Evolutionary conservation across 2,329 filamentous ascomycete species (phyloP).

Genomic region (Westerdykella sp.): DNA sequence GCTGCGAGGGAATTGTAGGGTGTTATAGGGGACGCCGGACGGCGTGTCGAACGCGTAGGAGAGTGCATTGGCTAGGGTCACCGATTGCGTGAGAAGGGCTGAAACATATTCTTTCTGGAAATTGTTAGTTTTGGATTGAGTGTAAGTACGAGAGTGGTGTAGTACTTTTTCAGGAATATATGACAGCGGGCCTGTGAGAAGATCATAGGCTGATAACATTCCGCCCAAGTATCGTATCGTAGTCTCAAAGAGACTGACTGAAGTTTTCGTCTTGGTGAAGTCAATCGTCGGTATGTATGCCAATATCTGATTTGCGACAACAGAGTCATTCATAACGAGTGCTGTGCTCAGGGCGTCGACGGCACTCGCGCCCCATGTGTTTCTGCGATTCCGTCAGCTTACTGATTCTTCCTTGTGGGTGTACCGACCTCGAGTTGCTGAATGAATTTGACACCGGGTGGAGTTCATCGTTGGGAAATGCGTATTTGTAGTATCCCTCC

Average conservation of each 20-base stretch:
- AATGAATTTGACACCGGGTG: constrained; percentile 59
- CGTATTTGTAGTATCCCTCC: constrained; percentile 59
- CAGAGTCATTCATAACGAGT: constrained; percentile 63
- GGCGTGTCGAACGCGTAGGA: constrained; percentile 73
- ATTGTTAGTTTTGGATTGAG: neutral
- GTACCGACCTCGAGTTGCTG: constrained; percentile 60
- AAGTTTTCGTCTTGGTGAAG: constrained; percentile 53
- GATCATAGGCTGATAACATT: constrained; percentile 67
- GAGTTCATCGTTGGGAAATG: constrained; percentile 72
- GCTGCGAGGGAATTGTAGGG: constrained; percentile 52
- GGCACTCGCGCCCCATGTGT: constrained; percentile 78
- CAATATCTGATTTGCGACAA: constrained; percentile 65
- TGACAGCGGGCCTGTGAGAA: constrained; percentile 62
- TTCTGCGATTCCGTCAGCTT: constrained; percentile 45
- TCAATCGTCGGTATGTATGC: constrained; percentile 64
- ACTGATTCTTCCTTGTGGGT: neutral
- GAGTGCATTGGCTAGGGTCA: constrained; percentile 63
- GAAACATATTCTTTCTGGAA: constrained; percentile 43
- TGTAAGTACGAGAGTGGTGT: constrained; percentile 1
- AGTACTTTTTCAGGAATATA: constrained; percentile 43
- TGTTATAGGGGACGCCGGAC: constrained; percentile 67
- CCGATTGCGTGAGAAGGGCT: constrained; percentile 59
- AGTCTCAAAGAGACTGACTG: constrained; percentile 79
- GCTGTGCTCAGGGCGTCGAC: constrained; percentile 77
- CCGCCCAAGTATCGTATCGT: constrained; percentile 84